A percentile compares a stretch with the other conserved stretches of the same genome.
Evolutionary conservation across 345 rosid species (phyloP).

Genomic region (Balakata baccata): DNA sequence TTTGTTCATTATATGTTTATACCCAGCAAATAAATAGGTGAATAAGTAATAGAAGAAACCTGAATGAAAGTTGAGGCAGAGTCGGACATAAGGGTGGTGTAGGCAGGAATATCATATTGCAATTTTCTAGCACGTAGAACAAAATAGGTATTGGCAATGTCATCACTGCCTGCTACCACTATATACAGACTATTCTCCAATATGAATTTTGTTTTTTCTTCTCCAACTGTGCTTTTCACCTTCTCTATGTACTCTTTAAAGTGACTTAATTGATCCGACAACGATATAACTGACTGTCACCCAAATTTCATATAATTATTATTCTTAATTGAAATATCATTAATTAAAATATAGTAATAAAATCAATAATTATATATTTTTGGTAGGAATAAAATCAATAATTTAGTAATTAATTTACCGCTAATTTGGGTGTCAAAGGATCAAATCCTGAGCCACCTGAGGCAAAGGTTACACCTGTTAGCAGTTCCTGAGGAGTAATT

Average conservation of each 20-base stretch:
- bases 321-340: no score
- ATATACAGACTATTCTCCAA: conserved; percentile 28
- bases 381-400: background rate
- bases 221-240: conserved; percentile 39
- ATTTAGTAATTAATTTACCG: conserved; percentile 21
- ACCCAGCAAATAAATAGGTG: no score
- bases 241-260: conserved; percentile 42
- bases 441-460: conserved; percentile 64
- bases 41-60: no score
- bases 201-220: conserved; percentile 27
- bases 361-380: background rate
- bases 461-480: conserved; percentile 65
- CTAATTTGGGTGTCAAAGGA: conserved; percentile 42
- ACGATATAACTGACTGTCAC: conserved; percentile 36
- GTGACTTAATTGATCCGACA: conserved; percentile 37
- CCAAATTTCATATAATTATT: background rate
- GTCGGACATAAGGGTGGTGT: conserved; percentile 33
- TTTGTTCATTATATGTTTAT: no score
- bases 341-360: background rate
- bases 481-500: conserved; percentile 43
- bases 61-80: conserved; percentile 32
- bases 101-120: conserved; percentile 35
- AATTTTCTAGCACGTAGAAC: conserved; percentile 22
- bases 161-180: conserved; percentile 52
- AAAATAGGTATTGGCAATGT: conserved; percentile 48